A percentile compares a stretch with the other conserved stretches of the same genome.
These are phyloP conservation scores for Jamesozyma gamospora DNA, from an alignment of 805 yeast species.

Conservation along the genomic window DNA sequence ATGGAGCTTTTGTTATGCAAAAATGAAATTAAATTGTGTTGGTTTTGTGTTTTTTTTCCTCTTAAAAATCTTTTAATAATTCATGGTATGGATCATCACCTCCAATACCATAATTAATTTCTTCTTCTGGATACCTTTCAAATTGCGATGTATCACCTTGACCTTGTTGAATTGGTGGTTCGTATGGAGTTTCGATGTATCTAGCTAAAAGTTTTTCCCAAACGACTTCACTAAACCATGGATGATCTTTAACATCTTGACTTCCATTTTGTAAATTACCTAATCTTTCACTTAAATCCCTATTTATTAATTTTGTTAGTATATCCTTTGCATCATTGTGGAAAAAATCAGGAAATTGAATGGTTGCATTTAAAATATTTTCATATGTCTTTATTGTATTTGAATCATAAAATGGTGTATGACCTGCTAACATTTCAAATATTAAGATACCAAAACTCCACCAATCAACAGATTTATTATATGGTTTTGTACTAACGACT, in stretches of 20 bases:
- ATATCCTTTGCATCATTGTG: slow-evolving; percentile 71
- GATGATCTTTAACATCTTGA: slow-evolving; percentile 72
- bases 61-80: slow-evolving; percentile 45
- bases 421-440: slow-evolving; percentile 89
- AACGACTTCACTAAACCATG: slow-evolving; percentile 85
- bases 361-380: slow-evolving; percentile 69
- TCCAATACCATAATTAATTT: slow-evolving; percentile 61
- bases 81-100: slow-evolving; percentile 51
- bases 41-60: background rate
- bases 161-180: slow-evolving; percentile 85
- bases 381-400: slow-evolving; percentile 92
- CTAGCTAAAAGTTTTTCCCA: slow-evolving; percentile 81
- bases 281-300: slow-evolving; percentile 69
- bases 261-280: slow-evolving; percentile 83
- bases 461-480: slow-evolving; percentile 92
- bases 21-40: too few species aligned
- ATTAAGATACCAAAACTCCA: slow-evolving; percentile 91
- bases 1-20: too few species aligned
- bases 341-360: slow-evolving; percentile 65
- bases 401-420: slow-evolving; percentile 86
- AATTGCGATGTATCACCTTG: slow-evolving; percentile 81
- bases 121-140: slow-evolving; percentile 69
- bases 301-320: slow-evolving; percentile 59
- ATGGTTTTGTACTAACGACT: slow-evolving; percentile 84
- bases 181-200: slow-evolving; percentile 90